Evolutionary conservation across 2,329 filamentous ascomycete genomes (phyloP), one percentile per base, ranked within the genome.

Genomic region (Apiospora rasikravindrae): DNA sequence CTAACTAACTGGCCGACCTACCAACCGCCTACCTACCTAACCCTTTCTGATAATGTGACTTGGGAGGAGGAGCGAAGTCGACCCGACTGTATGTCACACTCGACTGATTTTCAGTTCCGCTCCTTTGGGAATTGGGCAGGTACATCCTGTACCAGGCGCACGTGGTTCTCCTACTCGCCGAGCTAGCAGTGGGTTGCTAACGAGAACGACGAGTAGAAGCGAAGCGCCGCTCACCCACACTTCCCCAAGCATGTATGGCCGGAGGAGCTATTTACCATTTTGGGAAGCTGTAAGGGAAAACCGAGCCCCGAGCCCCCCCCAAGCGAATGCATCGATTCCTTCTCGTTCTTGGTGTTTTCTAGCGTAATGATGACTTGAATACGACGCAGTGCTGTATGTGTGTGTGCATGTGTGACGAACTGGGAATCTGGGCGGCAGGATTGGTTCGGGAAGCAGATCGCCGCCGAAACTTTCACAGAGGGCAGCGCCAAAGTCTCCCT

Each of bases 161-260:
- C 57, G 57, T 64, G 57, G 33, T 64, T 64, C 57, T 64, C n/a
- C 33, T 37, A 64, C 57, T 40, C 19, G 57, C 57, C 33, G 57
- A 64, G 57, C 57, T 64, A 64, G 57, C 33, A 37, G 33, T 37
- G 33, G 57, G 57, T 33, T n/a, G 57, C 57, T 40, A 64, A 40
- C 57, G 57, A 64, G 33, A 6, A 37, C 8, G 33, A n/a, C n/a
- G n/a, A n/a, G 57, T 64, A 40, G 57, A 64, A 64, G 33, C 33
- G 13, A 40, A n/a, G 57, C 22, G 57, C n/a, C 57, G 29, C 57
- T 64, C 57, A 64, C 57, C 57, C 57, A 64, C 33, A 42, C 57
- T 40, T 37, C 33, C 5, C 33, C 33, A 37, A 6, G 33, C 8
- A 37, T 61, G 16, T 29, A 37, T 37, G 29, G 53, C 16, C 19